Base-by-base conservation (phyloP, 1,284 basidiomycete species). In the Pulchroboletus neoregius region DNA sequence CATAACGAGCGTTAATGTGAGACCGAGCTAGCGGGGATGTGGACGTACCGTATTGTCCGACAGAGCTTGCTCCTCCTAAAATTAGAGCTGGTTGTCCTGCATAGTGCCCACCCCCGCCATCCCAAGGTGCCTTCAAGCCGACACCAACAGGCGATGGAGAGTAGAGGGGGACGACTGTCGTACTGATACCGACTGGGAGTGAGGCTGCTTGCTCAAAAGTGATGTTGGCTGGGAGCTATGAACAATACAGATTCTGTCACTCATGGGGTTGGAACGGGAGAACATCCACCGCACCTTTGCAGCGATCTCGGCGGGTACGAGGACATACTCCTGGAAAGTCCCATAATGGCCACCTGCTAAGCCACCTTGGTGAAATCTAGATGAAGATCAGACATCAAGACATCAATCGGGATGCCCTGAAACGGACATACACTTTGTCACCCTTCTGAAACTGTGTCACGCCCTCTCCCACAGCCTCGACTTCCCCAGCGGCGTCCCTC, bases 401-500 rank as follows among this genome's bases (percentile, higher is more conserved):
- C 3, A 3, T 46, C 15, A 18, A 13, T 8, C 11, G 6, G 0
- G 13, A 32, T 3, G 5, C 2, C 3, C 3, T 12, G 12, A 8
- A 31, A 15, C 6, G 2, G 4, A 52, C 58, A 26, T 53, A 74
- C 74, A 82, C 73, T 55, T 60, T 70, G 47, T 79, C 75, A 3
- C 79, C 79, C 9, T 71, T 68, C 9, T 65, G 56, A 52, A 78
- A 66, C 31, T 59, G 32, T 6, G 57, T 50, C 10, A 78, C 74
- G 1, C 68, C 70, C 13, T 66, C 54, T 4, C 76, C 78, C 9
- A 79, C 58, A 27, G 63, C 61, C 15, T 71, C 71, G 24, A 81
- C 70, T 8, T 67, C 58, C 3, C 80, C 80, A 4, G 70, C 67
- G 34, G 66, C 70, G 51, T 82, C 79, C 4, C 61, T 66, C 12